Base-by-base conservation (phyloP, 768 basidiomycete genomes). In the Lyophyllum semitale region DNA sequence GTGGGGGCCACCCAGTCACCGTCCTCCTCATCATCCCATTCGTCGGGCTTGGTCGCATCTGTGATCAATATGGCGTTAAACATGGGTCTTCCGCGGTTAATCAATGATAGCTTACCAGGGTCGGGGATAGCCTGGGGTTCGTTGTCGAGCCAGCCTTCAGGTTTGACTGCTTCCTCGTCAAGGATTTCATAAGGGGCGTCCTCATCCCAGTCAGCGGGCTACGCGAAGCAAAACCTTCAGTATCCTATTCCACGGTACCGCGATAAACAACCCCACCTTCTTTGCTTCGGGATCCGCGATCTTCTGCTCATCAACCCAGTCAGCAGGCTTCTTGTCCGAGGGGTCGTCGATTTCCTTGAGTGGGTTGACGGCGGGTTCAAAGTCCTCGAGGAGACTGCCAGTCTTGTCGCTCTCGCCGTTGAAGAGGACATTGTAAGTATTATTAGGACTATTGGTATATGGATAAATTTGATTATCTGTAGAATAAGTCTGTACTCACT, bases 21-120 rank as follows among this genome's bases (percentile, higher is more conserved):
- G 63, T 99, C 96, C 70, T 98, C 97, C 68, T 98, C 97, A 64
- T 98, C 96, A 66, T 97, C 95, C 97, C 97, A 99, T 72, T 99
- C 97, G 69, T 99, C 97, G 6, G 97, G 97, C 79, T 97, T 98
- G 73, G 88, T 84, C 37, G 91, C 84, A 60, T 93, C 91, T 85
- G 54, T 2, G 61, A n/a, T 2, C 18, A n/a, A 25, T 45, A 35
- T 26, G 44, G 43, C 15, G 18, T 23, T n/a, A 35, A 3, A 43
- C 15, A 37, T 1, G 8, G 20, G n/a, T 8, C 18, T 30, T 29
- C 37, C 32, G 25, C 17, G 30, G n/a, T 1, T 22, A 22, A 11
- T n/a, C 3, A 32, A 43, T 46, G 30, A 20, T 38, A 18, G 63
- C 77, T 60, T 58, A 90, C 89, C 89, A 57, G 97, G 96, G 68